phyloP scores from a whole-genome alignment of 805 yeast species.

The Pichia deserticola region DNA sequence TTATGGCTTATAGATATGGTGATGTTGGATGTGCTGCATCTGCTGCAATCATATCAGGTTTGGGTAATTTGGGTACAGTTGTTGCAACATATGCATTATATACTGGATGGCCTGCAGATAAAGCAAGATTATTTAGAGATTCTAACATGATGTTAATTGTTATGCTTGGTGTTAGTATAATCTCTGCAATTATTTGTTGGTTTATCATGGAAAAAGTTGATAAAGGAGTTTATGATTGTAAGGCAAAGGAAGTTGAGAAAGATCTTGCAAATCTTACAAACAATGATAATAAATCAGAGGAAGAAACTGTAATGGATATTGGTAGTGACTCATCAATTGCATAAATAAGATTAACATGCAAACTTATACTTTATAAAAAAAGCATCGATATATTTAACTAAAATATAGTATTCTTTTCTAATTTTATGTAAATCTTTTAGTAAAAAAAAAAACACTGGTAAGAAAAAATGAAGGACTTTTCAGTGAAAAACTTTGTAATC shows the following conservation, averaged over 20 bases:
- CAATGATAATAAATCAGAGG: background rate
- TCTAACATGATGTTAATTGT: slow-evolving; percentile 81
- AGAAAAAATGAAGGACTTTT: no score
- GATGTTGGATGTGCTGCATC: slow-evolving; percentile 82
- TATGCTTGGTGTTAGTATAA: slow-evolving; percentile 66
- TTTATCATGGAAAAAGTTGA: slow-evolving; percentile 16
- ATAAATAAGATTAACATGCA: no score
- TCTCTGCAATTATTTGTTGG: slow-evolving; percentile 34
- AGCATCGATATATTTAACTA: no score
- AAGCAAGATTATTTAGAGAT: slow-evolving; percentile 48
- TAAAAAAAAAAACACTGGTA: no score
- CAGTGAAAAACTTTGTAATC: no score
- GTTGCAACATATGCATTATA: slow-evolving; percentile 81
- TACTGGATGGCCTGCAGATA: slow-evolving; percentile 82
- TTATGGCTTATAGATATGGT: slow-evolving; percentile 63
- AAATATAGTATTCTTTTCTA: no score
- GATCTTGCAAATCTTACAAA: no score
- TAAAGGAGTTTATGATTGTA: slow-evolving; percentile 13
- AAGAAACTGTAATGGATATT: background rate
- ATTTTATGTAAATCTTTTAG: no score
- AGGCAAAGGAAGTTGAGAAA: background rate
- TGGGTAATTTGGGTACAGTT: slow-evolving; percentile 83
- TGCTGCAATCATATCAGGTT: slow-evolving; percentile 76
- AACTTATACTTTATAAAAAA: no score
- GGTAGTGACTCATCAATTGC: no score